Evolutionary conservation across 345 rosid genomes (phyloP).

Genomic region (Ceriops tagal): DNA sequence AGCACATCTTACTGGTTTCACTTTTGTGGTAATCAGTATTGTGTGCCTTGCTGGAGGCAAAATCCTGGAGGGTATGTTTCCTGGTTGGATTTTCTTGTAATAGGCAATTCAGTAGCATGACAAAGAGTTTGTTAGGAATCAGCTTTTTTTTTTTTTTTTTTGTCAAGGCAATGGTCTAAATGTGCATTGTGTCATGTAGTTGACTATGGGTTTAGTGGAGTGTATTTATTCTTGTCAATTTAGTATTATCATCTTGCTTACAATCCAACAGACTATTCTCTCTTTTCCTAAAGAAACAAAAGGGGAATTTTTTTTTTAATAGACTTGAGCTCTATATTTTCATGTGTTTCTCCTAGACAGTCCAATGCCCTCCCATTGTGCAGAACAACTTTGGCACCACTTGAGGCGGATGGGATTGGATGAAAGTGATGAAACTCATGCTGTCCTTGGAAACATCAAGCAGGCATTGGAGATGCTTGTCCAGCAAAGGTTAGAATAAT

Average conservation of each 20-base stretch:
- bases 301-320: too few relatives aligned
- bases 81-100: not conserved
- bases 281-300: not conserved
- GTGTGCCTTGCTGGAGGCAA: conserved; percentile 84
- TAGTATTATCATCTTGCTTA: not conserved
- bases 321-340: not conserved
- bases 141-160: not conserved
- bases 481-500: conserved; percentile 63
- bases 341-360: not conserved
- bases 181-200: not conserved
- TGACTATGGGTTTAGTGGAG: not conserved
- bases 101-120: not conserved
- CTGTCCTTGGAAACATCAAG: conserved; percentile 69
- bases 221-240: not conserved
- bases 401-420: conserved; percentile 63
- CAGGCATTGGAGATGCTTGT: conserved; percentile 71
- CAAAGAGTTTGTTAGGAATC: not conserved
- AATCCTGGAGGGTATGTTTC: conserved; percentile 63
- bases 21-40: conserved; percentile 67
- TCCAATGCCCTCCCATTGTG: not conserved
- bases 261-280: not conserved
- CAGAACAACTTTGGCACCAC: conserved; percentile 85
- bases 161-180: not conserved
- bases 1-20: conserved; percentile 60
- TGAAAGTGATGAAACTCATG: conserved; percentile 63